Evolutionary conservation across 2,329 filamentous ascomycete species (phyloP), one percentile per base, ranked within the genome.

Genomic region (Pochonia chlamydosporia): DNA sequence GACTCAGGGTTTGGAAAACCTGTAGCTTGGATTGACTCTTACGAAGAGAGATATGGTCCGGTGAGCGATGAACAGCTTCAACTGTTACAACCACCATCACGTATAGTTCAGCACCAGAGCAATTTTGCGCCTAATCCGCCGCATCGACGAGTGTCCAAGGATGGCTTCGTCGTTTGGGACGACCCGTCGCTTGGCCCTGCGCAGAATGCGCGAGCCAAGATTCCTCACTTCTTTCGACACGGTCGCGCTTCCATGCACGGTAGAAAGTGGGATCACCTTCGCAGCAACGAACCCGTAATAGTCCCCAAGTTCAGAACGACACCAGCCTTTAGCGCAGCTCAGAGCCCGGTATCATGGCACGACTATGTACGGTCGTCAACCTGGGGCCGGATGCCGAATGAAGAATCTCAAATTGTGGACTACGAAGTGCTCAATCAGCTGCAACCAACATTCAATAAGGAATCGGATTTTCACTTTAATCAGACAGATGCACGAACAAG

Each of bases 221-320:
- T 79, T 18, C 71, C 73, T 44, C 67, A 69, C 44, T 62, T 79
- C 20, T 68, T 79, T 44, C 66, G 64, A 56, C 60, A 76, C 54
- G 70, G 76, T 39, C 72, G 71, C 62, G 61, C 73, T 60, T 66
- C 66, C 21, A 62, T 56, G 53, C 63, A 60, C 40, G 77, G 77
- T 3, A 71, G 76, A 49, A 74, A 74, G 64, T 82, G 78, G 78
- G 79, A 82, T 55, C 77, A 82, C 56, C 60, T 82, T 44, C 75
- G 79, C 44, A 75, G 76, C 3, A 70, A 74, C 28, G 78, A 82
- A 49, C 78, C 79, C 4, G 77, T 82, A 52, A 80, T 82, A 52
- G 74, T 81, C 41, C 67, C 76, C 21, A 68, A 69, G 35, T 72
- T 75, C 52, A 63, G 64, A 48, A 67, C 70, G 11, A 59, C 67